phyloP scores from a whole-genome alignment of 306 rosid species.

The Oemleria cerasiformis region DNA sequence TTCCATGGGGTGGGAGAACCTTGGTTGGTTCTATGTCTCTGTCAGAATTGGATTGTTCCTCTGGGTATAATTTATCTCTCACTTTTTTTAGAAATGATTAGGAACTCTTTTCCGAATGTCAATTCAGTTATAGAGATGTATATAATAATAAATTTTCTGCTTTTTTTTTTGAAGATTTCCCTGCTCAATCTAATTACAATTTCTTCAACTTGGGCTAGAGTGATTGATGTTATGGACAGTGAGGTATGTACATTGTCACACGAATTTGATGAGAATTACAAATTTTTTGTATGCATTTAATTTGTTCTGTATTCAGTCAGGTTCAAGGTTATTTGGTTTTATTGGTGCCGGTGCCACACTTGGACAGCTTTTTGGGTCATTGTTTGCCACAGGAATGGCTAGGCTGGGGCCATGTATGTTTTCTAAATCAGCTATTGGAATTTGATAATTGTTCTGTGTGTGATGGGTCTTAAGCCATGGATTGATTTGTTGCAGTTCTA shows the following conservation, averaged over 20 bases:
- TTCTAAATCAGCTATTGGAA: slow-evolving; percentile 22
- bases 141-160: slow-evolving; percentile 18
- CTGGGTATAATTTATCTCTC: slow-evolving; percentile 56
- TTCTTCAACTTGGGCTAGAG: slow-evolving; percentile 97
- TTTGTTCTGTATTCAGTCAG: slow-evolving; percentile 78
- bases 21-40: slow-evolving; percentile 76
- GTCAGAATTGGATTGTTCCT: slow-evolving; percentile 90
- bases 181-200: slow-evolving; percentile 62
- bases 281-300: slow-evolving; percentile 28
- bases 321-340: slow-evolving; percentile 97
- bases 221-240: slow-evolving; percentile 83
- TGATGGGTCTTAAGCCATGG: slow-evolving; percentile 8
- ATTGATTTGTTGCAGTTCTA: slow-evolving; percentile 49
- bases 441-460: slow-evolving; percentile 6
- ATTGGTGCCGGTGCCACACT: slow-evolving; percentile 99
- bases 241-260: slow-evolving; percentile 52
- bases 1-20: slow-evolving; percentile 56
- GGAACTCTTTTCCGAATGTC: slow-evolving; percentile 3
- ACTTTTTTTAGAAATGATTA: neutral
- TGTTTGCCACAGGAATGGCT: slow-evolving; percentile 92
- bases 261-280: slow-evolving; percentile 19
- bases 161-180: slow-evolving; percentile 46
- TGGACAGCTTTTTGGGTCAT: slow-evolving; percentile 93
- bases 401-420: slow-evolving; percentile 87
- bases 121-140: slow-evolving; percentile 18